These are phyloP conservation scores for Flaveria ramosissima DNA, from an alignment of 129 eudicot species.

Conservation along the genomic window DNA sequence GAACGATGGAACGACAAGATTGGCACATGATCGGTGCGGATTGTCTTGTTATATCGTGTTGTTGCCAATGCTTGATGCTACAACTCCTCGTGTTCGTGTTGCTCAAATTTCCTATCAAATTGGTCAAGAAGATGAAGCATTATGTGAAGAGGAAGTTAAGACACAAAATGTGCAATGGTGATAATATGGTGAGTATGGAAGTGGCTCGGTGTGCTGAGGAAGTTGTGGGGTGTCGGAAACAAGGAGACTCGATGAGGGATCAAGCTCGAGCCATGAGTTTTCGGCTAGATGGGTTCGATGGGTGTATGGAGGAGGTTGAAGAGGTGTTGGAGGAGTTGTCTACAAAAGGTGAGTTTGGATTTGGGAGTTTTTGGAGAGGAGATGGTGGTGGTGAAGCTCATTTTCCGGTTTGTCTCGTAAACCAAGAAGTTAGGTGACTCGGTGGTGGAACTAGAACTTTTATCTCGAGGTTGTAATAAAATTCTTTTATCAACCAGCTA, in stretches of 20 bases:
- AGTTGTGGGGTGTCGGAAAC: constrained; percentile 29
- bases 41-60: constrained; percentile 79
- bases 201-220: constrained; percentile 35
- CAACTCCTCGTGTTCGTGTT: constrained; percentile 59
- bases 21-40: constrained; percentile 65
- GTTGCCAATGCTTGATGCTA: constrained; percentile 86
- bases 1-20: constrained; percentile 66
- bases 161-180: constrained; percentile 32
- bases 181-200: constrained; percentile 33
- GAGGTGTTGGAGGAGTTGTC: constrained; percentile 67
- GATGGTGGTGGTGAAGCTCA: constrained; percentile 35
- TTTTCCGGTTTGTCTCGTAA: constrained; percentile 40
- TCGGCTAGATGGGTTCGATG: constrained; percentile 28
- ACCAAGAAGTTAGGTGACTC: constrained; percentile 22
- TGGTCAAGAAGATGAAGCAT: constrained; percentile 46
- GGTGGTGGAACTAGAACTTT: no score
- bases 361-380: constrained; percentile 88
- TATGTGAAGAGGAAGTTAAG: constrained; percentile 54
- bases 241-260: constrained; percentile 26
- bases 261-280: constrained; percentile 35
- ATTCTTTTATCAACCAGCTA: no score
- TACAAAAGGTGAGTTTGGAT: constrained; percentile 72
- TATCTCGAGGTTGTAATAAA: no score
- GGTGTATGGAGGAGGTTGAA: constrained; percentile 69
- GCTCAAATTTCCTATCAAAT: constrained; percentile 61